A percentile compares a stretch with the other conserved stretches of the same genome.
phyloP scores from a whole-genome alignment of 2,329 filamentous ascomycete species.

The Penicillium sp. region DNA sequence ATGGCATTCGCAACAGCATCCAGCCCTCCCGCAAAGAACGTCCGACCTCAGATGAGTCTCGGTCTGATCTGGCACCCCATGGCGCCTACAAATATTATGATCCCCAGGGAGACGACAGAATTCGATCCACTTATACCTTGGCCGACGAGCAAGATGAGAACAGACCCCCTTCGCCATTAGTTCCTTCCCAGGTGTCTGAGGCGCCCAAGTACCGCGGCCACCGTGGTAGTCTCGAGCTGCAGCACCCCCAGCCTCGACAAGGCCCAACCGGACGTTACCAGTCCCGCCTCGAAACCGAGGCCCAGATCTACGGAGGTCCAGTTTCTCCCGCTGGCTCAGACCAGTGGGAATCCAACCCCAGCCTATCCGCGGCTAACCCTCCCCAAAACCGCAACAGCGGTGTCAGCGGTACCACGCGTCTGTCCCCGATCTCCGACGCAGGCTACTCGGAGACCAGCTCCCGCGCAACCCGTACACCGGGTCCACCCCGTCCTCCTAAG shows the following conservation, averaged over 20 bases:
- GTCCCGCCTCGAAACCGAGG: constrained; percentile 60
- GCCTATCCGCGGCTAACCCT: constrained; percentile 36
- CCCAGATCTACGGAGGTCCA: constrained; percentile 52
- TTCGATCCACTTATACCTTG: constrained; percentile 46
- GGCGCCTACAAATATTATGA: constrained; percentile 57
- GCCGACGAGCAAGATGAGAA: constrained; percentile 44
- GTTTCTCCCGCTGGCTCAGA: constrained; percentile 45
- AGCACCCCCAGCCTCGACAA: constrained; percentile 64
- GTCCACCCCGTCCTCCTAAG: constrained; percentile 54
- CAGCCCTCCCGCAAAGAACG: constrained; percentile 58
- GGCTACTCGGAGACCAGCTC: constrained; percentile 48
- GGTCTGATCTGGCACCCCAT: constrained; percentile 67
- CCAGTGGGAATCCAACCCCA: constrained; percentile 48
- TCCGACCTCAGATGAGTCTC: constrained; percentile 65
- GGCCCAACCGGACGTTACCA: constrained; percentile 64
- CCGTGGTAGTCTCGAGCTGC: constrained; percentile 62
- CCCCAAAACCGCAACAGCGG: constrained; percentile 39
- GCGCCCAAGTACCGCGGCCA: constrained; percentile 66
- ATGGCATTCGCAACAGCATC: constrained; percentile 68
- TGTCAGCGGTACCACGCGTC: constrained; percentile 39
- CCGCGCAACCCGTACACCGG: constrained; percentile 33
- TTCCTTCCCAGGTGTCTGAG: constrained; percentile 58
- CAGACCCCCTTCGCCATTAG: constrained; percentile 60
- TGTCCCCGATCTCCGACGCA: constrained; percentile 49
- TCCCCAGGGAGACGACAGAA: constrained; percentile 46